Evolutionary conservation across 208 protist species (phyloP).

Genomic region (Trypanosoma avium): DNA sequence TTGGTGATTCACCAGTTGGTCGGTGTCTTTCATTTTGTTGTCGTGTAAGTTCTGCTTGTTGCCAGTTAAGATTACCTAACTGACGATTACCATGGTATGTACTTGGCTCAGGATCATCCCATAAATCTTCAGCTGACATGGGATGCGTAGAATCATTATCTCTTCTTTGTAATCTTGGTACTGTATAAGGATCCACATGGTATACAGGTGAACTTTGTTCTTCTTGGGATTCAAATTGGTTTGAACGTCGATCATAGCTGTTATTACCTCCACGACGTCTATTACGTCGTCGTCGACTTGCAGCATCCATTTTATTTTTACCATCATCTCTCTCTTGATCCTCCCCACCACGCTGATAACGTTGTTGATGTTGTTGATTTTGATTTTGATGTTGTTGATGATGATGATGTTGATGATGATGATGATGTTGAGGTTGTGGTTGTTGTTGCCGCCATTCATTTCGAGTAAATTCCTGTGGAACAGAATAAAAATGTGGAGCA

Average conservation of each 20-base stretch:
- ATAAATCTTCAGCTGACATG: slow-evolving; percentile 41
- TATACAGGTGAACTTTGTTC: slow-evolving; percentile 1
- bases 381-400: too few species aligned
- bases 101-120: slow-evolving; percentile 79
- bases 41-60: slow-evolving; percentile 55
- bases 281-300: slow-evolving; percentile 17
- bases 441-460: slow-evolving; percentile 17
- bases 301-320: slow-evolving; percentile 21
- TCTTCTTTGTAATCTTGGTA: slow-evolving; percentile 1
- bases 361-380: too few species aligned
- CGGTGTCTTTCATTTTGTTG: slow-evolving; percentile 23
- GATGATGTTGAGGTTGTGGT: slow-evolving; percentile 23
- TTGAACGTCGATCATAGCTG: slow-evolving; percentile 40
- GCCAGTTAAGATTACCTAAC: slow-evolving; percentile 71
- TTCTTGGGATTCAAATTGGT: slow-evolving; percentile 11
- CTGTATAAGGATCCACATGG: slow-evolving; percentile 9
- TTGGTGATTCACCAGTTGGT: slow-evolving; percentile 10
- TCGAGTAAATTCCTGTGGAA: slow-evolving; percentile 20
- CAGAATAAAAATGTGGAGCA: slow-evolving; percentile 23
- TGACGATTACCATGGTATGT: slow-evolving; percentile 71
- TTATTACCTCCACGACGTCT: slow-evolving; percentile 25
- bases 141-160: slow-evolving; percentile 12
- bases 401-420: too few species aligned
- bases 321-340: slow-evolving; percentile 15
- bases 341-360: slow-evolving; percentile 23